Evolutionary conservation across 441 rosid genomes (phyloP), one percentile per base, ranked within the genome.

Genomic region (Flueggea neowawraea): DNA sequence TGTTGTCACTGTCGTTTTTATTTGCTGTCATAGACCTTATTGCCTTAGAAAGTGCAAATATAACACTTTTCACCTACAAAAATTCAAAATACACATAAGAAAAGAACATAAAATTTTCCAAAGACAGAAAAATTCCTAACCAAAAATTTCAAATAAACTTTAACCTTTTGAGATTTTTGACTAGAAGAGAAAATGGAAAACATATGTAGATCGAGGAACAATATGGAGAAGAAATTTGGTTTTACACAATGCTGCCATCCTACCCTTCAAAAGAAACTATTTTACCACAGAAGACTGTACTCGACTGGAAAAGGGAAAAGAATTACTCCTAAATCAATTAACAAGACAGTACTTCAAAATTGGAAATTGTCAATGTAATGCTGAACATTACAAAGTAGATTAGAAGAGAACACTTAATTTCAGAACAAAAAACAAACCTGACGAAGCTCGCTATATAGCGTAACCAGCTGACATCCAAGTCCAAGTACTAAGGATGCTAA

Each of bases 381-480:
- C 41, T 36, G 0, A 36, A 36, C 41, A 36, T 36, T 36, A 36
- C 9, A 36, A 36, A 36, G 41, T 36, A 36, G 41, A 36, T 8
- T 71, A 44, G 48, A 0, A 28, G 33, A 16, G 10, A 53, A 17
- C 0, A 16, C 51, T 16, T 15, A 64, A 16, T 28, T 47, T 28
- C 10, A 28, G 16, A 57, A 57, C 51, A 53, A 28, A 52, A 74
- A 60, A 83, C 91, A 72, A 78, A 95, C 99, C 99, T 92, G 96
- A 57, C 95, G 95, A 64, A 95, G 90, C 33, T 93, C 96, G 70
- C 95, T 69, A 66, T 82, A 88, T 63, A 95, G 89, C 70, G 80
- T 70, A 76, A 95, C 75, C 71, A 95, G 78, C 73, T 85, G 95
- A 71, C 90, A 78, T 62, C 89, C 98, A 68, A 85, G 83, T 55